A percentile compares a stretch with the other conserved stretches of the same genome.
These are phyloP conservation scores for Argentina anserina DNA, from an alignment of 306 rosid genomes.

Conservation along the genomic window DNA sequence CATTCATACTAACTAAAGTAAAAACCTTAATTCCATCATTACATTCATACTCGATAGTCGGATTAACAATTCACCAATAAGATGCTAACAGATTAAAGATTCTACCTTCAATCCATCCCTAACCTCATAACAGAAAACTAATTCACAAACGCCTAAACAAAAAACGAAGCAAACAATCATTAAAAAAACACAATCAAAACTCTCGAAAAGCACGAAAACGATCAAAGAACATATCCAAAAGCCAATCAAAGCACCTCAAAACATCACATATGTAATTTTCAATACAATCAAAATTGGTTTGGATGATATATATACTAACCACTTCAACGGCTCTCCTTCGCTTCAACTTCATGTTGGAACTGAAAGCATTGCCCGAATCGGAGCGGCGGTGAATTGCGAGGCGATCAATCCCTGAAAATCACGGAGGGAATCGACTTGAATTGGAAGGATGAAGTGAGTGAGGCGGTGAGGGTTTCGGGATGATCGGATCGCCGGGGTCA, in stretches of 20 bases:
- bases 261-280: neutral
- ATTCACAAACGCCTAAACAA: neutral
- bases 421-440: conserved; percentile 26
- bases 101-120: neutral
- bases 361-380: conserved; percentile 64
- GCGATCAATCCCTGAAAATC: conserved; percentile 46
- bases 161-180: neutral
- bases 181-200: neutral
- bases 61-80: neutral
- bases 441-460: conserved; percentile 22
- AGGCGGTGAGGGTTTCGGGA: conserved; percentile 18
- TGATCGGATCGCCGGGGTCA: conserved; percentile 41
- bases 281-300: conserved; percentile 2
- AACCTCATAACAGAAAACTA: neutral
- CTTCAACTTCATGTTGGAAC: conserved; percentile 80
- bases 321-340: conserved; percentile 94
- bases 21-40: neutral
- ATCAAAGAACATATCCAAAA: neutral
- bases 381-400: conserved; percentile 12
- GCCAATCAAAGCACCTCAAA: neutral
- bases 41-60: neutral
- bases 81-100: neutral
- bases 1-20: neutral
- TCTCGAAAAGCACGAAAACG: neutral
- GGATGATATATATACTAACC: conserved; percentile 46